phyloP scores from a whole-genome alignment of 2,329 filamentous ascomycete genomes.

The Cercospora zeae-maydis region DNA sequence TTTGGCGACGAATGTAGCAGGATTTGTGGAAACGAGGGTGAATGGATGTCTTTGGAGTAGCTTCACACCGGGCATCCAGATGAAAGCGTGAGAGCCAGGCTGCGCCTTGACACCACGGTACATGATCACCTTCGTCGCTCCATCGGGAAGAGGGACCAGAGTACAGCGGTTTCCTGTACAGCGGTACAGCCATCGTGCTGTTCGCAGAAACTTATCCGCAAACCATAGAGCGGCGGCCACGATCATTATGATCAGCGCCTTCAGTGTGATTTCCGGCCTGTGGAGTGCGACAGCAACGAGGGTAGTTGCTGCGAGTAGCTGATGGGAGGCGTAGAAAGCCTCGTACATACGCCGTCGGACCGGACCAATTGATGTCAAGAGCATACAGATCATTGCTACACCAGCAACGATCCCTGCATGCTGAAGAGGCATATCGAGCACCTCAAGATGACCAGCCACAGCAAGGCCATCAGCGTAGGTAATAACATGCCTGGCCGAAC shows the following conservation, averaged over 20 bases:
- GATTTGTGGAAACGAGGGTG: slow-evolving; percentile 21
- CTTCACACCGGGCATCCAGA: slow-evolving; percentile 25
- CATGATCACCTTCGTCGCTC: slow-evolving; percentile 24
- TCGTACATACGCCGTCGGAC: slow-evolving; percentile 28
- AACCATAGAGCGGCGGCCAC: slow-evolving; percentile 21
- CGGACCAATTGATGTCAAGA: slow-evolving; percentile 23
- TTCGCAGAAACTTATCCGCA: slow-evolving; percentile 21
- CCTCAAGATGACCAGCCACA: slow-evolving; percentile 11
- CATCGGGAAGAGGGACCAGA: slow-evolving; percentile 21
- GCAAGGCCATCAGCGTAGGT: slow-evolving; percentile 20
- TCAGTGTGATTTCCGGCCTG: slow-evolving; percentile 18
- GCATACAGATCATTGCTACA: slow-evolving; percentile 24
- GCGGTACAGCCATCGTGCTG: slow-evolving; percentile 23
- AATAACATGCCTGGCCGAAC: slow-evolving; percentile 2
- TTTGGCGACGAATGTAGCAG: slow-evolving; percentile 25
- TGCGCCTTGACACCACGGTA: slow-evolving; percentile 14
- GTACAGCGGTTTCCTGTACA: slow-evolving; percentile 19
- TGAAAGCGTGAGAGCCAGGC: slow-evolving; percentile 26
- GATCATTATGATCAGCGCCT: slow-evolving; percentile 24
- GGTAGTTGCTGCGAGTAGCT: slow-evolving; percentile 20
- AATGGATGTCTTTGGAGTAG: slow-evolving; percentile 27
- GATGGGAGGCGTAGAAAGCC: slow-evolving; percentile 26
- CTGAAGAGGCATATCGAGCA: slow-evolving; percentile 15
- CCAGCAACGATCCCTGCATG: slow-evolving; percentile 25
- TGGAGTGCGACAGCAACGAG: slow-evolving; percentile 27